Conservation (phyloP, 1,139 yeast genomes). For the Williopsis jadinii region DNA sequence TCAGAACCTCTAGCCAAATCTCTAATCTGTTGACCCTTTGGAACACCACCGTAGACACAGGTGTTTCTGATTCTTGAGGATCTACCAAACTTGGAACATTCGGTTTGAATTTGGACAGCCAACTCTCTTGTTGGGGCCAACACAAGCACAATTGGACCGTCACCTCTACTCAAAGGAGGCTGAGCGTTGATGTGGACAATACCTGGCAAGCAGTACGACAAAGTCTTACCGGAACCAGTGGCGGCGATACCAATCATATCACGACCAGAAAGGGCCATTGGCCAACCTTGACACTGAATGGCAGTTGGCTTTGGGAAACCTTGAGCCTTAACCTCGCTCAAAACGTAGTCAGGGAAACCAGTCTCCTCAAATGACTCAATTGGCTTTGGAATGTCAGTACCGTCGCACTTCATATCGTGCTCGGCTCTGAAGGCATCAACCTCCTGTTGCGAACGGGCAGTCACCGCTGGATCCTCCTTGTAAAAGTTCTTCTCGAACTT, state of each 20-base stretch:
- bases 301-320: slow-evolving; percentile 94
- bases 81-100: slow-evolving; percentile 90
- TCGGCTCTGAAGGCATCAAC: slow-evolving; percentile 69
- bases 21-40: slow-evolving; percentile 95
- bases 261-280: slow-evolving; percentile 98
- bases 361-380: slow-evolving; percentile 53
- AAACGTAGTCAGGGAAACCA: slow-evolving; percentile 80
- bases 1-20: slow-evolving; percentile 91
- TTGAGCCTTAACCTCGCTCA: slow-evolving; percentile 80
- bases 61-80: slow-evolving; percentile 93
- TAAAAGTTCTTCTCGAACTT: slow-evolving; percentile 94
- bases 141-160: slow-evolving; percentile 94
- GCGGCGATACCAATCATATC: slow-evolving; percentile 99
- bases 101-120: slow-evolving; percentile 95
- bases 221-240: slow-evolving; percentile 98
- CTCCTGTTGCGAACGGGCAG: slow-evolving; percentile 68
- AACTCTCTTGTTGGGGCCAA: slow-evolving; percentile 98
- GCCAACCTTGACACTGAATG: slow-evolving; percentile 99
- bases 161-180: slow-evolving; percentile 86
- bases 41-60: slow-evolving; percentile 99
- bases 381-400: slow-evolving; percentile 90
- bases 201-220: slow-evolving; percentile 92
- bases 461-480: slow-evolving; percentile 73
- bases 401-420: slow-evolving; percentile 79
- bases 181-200: slow-evolving; percentile 98